Percentiles rank a stretch among this genome's conserved stretches.
phyloP scores from a whole-genome alignment of 78 protist genomes.

The Bigelowiella natans region DNA sequence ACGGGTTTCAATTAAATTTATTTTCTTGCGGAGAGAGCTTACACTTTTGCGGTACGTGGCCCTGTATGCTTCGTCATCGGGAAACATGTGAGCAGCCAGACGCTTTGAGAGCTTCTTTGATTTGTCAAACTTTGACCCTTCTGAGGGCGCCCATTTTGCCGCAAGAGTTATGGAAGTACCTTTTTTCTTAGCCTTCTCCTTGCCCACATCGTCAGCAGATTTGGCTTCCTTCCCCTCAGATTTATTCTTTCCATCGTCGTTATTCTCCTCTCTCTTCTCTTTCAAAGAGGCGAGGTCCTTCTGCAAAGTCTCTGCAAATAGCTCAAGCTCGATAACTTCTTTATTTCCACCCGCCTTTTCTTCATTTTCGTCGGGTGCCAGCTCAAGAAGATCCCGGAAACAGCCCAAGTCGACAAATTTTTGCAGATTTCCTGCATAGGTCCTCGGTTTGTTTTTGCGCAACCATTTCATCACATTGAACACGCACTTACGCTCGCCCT shows the following conservation, averaged over 20 bases:
- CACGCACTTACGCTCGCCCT: neutral
- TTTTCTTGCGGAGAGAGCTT: neutral
- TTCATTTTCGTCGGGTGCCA: neutral
- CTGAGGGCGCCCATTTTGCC: neutral
- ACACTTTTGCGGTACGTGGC: neutral
- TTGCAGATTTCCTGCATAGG: neutral
- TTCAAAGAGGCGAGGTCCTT: neutral
- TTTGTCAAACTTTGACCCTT: neutral
- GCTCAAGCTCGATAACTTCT: neutral
- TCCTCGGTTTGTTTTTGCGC: neutral
- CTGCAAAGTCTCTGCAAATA: neutral
- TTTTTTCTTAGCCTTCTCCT: neutral
- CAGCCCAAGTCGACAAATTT: neutral
- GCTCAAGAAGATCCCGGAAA: neutral
- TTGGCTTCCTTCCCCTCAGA: no score
- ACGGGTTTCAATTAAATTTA: neutral
- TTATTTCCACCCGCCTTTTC: neutral
- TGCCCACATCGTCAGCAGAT: no score
- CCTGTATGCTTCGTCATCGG: neutral
- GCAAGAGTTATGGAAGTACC: neutral
- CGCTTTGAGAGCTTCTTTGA: neutral
- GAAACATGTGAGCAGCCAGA: neutral
- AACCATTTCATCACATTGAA: neutral
- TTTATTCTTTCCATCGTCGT: neutral
- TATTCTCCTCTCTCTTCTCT: neutral